Conservation (phyloP, 371 early-diverging fungal species). For the Furculomyces boomerangus region DNA sequence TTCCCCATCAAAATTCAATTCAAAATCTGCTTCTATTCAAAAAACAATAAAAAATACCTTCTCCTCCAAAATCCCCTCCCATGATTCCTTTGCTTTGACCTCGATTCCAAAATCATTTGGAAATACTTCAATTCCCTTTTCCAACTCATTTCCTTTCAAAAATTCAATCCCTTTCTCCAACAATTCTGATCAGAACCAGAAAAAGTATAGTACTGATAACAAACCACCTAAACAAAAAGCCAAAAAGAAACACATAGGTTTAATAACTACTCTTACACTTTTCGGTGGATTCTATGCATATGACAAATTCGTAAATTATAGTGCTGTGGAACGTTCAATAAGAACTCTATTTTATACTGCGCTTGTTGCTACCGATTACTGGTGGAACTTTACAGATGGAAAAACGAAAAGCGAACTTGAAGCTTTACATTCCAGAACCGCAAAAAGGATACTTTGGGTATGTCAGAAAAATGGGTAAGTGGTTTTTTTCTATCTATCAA, state of each 20-base stretch:
- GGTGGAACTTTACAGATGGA: slow-evolving; percentile 43
- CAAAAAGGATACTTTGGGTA: slow-evolving; percentile 51
- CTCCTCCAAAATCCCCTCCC: too few species aligned
- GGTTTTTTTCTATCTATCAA: not conserved
- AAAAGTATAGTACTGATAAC: too few species aligned
- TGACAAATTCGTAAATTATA: not conserved
- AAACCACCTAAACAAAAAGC: too few species aligned
- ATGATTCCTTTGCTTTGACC: too few species aligned
- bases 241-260: not conserved
- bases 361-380: slow-evolving; percentile 35
- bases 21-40: too few species aligned
- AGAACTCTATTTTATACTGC: slow-evolving; percentile 2
- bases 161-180: too few species aligned
- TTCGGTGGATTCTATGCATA: not conserved
- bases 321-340: not conserved
- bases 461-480: slow-evolving; percentile 52
- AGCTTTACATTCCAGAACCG: slow-evolving; percentile 43
- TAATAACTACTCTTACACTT: not conserved
- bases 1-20: too few species aligned
- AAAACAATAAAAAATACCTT: too few species aligned
- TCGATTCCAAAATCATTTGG: too few species aligned
- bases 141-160: too few species aligned
- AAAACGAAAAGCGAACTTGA: slow-evolving; percentile 25
- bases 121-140: too few species aligned
- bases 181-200: too few species aligned